Evolutionary conservation across 805 yeast species (phyloP), one percentile per base, ranked within the genome.

Genomic region (Ogataea ganodermae): DNA sequence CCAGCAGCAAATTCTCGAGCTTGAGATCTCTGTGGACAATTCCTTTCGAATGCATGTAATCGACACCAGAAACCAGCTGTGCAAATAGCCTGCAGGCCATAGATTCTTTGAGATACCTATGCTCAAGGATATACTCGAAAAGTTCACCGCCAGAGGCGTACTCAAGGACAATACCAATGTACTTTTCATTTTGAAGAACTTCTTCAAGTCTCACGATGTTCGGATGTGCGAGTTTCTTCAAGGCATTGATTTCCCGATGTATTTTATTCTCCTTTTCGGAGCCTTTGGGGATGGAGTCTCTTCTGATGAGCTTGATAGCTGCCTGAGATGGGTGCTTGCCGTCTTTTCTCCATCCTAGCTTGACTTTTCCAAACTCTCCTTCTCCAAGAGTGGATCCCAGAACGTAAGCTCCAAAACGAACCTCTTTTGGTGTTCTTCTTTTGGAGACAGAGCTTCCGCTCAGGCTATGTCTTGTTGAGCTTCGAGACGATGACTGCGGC

Each of bases 281-380:
- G 48, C 89, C 90, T 54, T 86, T 84, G 44, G 90, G 85, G n/a
- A 94, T 84, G 10, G 89, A 81, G 50, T 90, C 96, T 58, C 96
- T 78, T 59, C 91, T 82, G 49, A 94, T 89, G 52, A 94, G 79
- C 63, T 94, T 94, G 59, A 94, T 90, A 39, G 99, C 99, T 9
- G 89, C 96, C 69, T 90, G 95, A 31, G 85, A 78, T 2, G 89
- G 85, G 49, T 81, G 80, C 61, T 80, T 71, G 16, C 89, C 90
- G 58, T 83, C 91, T 64, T 87, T 88, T 50, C 96, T 76, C 97
- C 97, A 92, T 12, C 97, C 98, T 18, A 94, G 74, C 65, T 92
- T 94, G 49, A 94, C 99, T 67, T 94, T 92, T 49, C 99, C 99
- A 67, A 94, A 94, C 64, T 94, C 99, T 41, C 99, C 99, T 69